Base-by-base conservation (phyloP, 1,139 yeast species). In the Scheffersomyces illinoinensis region DNA sequence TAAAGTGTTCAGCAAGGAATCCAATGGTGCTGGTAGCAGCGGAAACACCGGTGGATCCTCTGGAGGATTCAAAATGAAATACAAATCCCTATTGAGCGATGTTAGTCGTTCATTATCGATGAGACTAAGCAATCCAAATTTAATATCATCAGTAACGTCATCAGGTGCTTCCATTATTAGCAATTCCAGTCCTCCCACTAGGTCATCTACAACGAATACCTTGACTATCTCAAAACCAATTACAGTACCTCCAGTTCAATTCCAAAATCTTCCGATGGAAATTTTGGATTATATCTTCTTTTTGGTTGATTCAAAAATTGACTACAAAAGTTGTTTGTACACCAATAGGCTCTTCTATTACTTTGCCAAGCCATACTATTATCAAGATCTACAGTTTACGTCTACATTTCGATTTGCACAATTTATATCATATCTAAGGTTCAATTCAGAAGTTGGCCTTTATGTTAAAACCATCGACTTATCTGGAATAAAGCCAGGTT, bases 391-490 rank as follows among this genome's bases (percentile, higher is more conserved):
- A 17, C 63, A 66, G 18, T 83, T 91, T 64, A 81, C 85, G 0
- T 87, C 95, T 4, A 86, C 93, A 5, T 91, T 88, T 68, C 75
- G 97, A 54, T 83, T 90, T 58, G 95, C 91, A 0, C 97, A 91
- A 71, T 87, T 91, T 68, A 85, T 91, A 10, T 81, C 93, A 1
- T 81, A 87, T 10, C 72, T 91, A 20, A 76, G 90, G 53, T 76
- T 83, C 55, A 84, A 84, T 63, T 79, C 84, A 2, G 76, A 76
- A 4, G 79, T 89, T 54, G 93, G 93, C 0, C 68, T 69, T 20
- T 77, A 81, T 60, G 90, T 91, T 3, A 80, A 79, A 63, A 62
- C 69, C 0, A 70, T 91, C 53, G 91, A 91, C 67, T 71, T 91
- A 33, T 87, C 93, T 0, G 72, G 75, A 7, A 62, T 82, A 71